Percentiles rank a stretch among this genome's conserved stretches.
These are phyloP conservation scores for Cantharellus anzutake DNA, from an alignment of 768 basidiomycete genomes.

Conservation along the genomic window DNA sequence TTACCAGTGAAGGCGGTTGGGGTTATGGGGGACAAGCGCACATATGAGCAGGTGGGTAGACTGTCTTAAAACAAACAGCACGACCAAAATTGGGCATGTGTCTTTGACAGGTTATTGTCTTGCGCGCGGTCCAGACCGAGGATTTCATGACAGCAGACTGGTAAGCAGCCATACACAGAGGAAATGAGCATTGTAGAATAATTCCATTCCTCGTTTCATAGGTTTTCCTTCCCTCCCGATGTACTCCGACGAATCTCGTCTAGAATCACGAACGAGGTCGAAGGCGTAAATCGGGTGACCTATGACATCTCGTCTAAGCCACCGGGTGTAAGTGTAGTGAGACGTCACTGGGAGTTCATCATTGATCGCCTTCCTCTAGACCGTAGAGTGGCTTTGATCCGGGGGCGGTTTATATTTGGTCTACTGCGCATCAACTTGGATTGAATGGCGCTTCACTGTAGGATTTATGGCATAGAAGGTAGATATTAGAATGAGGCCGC, in stretches of 20 bases:
- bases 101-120: slow-evolving; percentile 44
- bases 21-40: slow-evolving; percentile 91
- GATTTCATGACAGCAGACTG: slow-evolving; percentile 99
- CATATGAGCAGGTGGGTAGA: slow-evolving; percentile 65
- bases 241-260: slow-evolving; percentile 84
- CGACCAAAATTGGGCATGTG: slow-evolving; percentile 2
- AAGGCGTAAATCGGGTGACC: slow-evolving; percentile 89
- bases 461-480: too few relatives aligned
- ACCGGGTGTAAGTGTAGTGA: slow-evolving; percentile 45
- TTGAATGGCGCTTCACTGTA: too few relatives aligned
- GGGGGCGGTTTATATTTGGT: background rate
- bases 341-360: slow-evolving; percentile 5
- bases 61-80: background rate
- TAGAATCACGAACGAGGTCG: slow-evolving; percentile 93
- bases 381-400: slow-evolving; percentile 17
- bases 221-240: slow-evolving; percentile 90
- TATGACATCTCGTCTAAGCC: slow-evolving; percentile 97
- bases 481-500: too few relatives aligned
- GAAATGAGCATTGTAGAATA: background rate
- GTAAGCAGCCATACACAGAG: slow-evolving; percentile 23
- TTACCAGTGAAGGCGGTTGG: slow-evolving; percentile 94
- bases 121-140: slow-evolving; percentile 92
- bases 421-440: too few relatives aligned
- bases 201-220: slow-evolving; percentile 14
- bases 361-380: slow-evolving; percentile 10